These are phyloP conservation scores for Pichia sporocuriosa DNA, from an alignment of 805 yeast genomes.

Conservation along the genomic window DNA sequence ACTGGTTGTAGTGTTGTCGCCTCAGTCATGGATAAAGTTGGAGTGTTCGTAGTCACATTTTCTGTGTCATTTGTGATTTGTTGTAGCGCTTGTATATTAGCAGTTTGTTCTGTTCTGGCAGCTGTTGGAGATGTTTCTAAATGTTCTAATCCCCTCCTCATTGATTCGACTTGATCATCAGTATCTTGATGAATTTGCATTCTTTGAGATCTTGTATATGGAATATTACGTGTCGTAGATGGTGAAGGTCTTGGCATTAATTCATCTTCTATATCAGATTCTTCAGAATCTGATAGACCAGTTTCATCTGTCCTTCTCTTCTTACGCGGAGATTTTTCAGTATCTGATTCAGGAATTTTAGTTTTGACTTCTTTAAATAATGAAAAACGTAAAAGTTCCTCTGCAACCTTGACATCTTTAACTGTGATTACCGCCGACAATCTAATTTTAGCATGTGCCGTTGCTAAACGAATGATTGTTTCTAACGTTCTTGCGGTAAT, in stretches of 20 bases:
- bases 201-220: slow-evolving; percentile 13
- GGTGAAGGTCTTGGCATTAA: slow-evolving; percentile 11
- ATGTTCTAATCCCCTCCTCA: slow-evolving; percentile 22
- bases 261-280: slow-evolving; percentile 11
- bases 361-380: slow-evolving; percentile 61
- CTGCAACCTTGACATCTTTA: slow-evolving; percentile 81
- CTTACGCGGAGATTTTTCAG: slow-evolving; percentile 31
- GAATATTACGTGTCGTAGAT: background rate
- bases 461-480: slow-evolving; percentile 86
- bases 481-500: slow-evolving; percentile 98
- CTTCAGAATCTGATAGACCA: slow-evolving; percentile 15
- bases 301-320: slow-evolving; percentile 27
- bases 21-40: background rate
- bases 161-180: slow-evolving; percentile 17
- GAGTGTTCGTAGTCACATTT: slow-evolving; percentile 2
- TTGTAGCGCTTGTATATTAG: background rate
- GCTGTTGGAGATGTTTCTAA: slow-evolving; percentile 12
- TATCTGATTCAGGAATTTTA: slow-evolving; percentile 27
- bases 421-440: slow-evolving; percentile 67
- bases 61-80: slow-evolving; percentile 1
- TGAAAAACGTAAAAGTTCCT: slow-evolving; percentile 76
- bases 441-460: slow-evolving; percentile 97
- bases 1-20: slow-evolving; percentile 18
- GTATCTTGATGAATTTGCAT: slow-evolving; percentile 23
- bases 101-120: background rate